Percentiles rank a stretch among this genome's conserved stretches.
Evolutionary conservation across 1,284 basidiomycete genomes (phyloP).

Genomic region (Gymnopus androsaceus): DNA sequence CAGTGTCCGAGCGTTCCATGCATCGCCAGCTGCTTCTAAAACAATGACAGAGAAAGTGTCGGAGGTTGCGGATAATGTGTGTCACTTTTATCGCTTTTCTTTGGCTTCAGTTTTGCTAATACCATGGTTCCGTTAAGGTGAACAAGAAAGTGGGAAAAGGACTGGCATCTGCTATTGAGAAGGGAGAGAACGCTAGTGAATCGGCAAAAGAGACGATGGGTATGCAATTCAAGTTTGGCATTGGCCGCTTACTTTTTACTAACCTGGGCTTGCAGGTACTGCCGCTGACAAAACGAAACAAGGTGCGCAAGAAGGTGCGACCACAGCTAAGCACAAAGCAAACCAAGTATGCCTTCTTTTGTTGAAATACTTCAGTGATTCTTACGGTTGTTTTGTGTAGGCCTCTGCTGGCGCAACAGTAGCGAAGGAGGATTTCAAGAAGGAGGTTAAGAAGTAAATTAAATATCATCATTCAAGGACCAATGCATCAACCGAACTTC

Average conservation of each 20-base stretch:
- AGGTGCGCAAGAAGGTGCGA: slow-evolving; percentile 36
- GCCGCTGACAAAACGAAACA: slow-evolving; percentile 35
- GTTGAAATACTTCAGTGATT: background rate
- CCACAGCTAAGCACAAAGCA: slow-evolving; percentile 37
- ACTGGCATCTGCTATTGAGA: slow-evolving; percentile 65
- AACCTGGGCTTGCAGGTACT: slow-evolving; percentile 26
- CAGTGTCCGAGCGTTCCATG: slow-evolving; percentile 44
- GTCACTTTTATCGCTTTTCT: slow-evolving; percentile 14
- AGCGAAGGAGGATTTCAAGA: slow-evolving; percentile 47
- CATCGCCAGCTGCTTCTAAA: slow-evolving; percentile 47
- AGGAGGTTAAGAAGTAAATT: slow-evolving; percentile 44
- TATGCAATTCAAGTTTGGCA: slow-evolving; percentile 28
- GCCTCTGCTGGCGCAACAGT: slow-evolving; percentile 43
- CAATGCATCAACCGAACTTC: background rate
- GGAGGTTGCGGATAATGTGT: slow-evolving; percentile 60
- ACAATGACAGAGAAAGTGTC: slow-evolving; percentile 64
- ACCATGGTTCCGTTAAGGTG: slow-evolving; percentile 40
- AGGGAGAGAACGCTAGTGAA: slow-evolving; percentile 57
- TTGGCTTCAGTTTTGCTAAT: background rate
- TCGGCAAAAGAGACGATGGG: slow-evolving; percentile 59
- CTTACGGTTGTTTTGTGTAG: slow-evolving; percentile 28
- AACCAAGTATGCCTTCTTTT: slow-evolving; percentile 38
- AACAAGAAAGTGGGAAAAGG: slow-evolving; percentile 62
- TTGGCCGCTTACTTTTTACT: background rate
- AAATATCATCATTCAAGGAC: background rate